Base-by-base conservation (phyloP, 1,284 basidiomycete species). In the Rhodotorula sp. region DNA sequence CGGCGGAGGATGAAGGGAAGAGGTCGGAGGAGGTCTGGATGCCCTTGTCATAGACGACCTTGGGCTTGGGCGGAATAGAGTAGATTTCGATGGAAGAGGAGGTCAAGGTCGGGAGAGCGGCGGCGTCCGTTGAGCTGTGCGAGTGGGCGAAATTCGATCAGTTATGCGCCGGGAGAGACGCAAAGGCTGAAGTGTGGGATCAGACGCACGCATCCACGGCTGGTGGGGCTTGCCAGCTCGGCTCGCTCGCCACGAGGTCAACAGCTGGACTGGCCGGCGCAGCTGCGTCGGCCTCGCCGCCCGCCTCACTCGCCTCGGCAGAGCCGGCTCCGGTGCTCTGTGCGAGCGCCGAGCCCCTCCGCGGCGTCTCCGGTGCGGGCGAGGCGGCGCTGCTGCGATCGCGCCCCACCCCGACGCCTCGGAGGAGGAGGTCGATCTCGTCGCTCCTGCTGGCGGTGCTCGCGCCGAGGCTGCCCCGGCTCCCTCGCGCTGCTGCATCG, bases 391-490 rank as follows among this genome's bases (percentile, higher is more conserved):
- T 34, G 34, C 34, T 34, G 23, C 48, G n/a, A 4, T 61, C 66
- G 34, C 54, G 50, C n/a, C 53, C 54, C 48, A 71, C 74, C 49
- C 66, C 69, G 41, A 72, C 73, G n/a, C 65, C 66, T 3, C 72
- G 44, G 17, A 78, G 61, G 48, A 78, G 55, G 45, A 50, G 63
- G 25, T 77, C 73, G 25, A 78, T 75, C 49, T 77, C 73, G 61
- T 78, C 77, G 53, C 71, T 61, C 27, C 70, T 50, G 57, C 67
- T 34, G 50, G 62, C 54, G 60, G 68, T 63, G 65, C 69, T 67
- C 56, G 61, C 48, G 53, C 59, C 64, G 65, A 71, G 49, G 65
- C 72, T 63, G 63, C 57, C 67, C 64, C 61, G 68, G 42, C 55
- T 42, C 53, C 34, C 41, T 57, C 68, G 61, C 45, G 68, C 16